phyloP scores from a whole-genome alignment of 192 early-diverging fungal genomes.

The Coemansia sp. region DNA sequence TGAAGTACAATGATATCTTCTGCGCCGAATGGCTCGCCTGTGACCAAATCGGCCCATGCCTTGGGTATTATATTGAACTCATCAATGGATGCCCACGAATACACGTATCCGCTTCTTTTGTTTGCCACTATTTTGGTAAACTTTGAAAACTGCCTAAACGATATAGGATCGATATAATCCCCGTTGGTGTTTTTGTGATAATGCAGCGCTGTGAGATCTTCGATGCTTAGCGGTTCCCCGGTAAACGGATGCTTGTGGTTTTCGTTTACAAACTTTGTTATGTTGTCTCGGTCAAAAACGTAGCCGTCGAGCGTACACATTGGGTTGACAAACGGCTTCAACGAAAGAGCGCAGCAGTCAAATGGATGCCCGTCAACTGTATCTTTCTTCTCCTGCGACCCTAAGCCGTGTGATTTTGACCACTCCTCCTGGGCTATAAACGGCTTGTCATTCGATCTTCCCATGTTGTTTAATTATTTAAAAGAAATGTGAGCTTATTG shows the following conservation, averaged over 20 bases:
- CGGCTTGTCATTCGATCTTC: constrained; percentile 70
- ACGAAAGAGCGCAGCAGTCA: constrained; percentile 86
- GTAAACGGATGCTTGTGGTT: constrained; percentile 84
- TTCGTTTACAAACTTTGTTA: constrained; percentile 78
- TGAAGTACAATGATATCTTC: constrained; percentile 89
- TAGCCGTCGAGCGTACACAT: constrained; percentile 83
- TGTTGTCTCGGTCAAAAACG: constrained; percentile 86
- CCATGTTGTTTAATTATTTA: constrained; percentile 13
- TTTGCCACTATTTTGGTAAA: constrained; percentile 86
- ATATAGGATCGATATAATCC: constrained; percentile 85
- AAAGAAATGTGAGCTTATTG: not conserved
- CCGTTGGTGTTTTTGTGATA: constrained; percentile 83
- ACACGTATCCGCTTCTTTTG: constrained; percentile 84
- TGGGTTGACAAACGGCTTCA: constrained; percentile 83
- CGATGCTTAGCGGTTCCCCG: constrained; percentile 69
- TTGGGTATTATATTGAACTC: constrained; percentile 83
- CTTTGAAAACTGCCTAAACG: constrained; percentile 83
- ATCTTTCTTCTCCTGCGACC: constrained; percentile 52
- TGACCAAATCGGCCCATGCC: constrained; percentile 84
- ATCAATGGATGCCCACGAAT: constrained; percentile 81
- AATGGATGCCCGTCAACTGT: constrained; percentile 77
- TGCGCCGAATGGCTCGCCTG: constrained; percentile 81
- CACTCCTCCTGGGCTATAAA: constrained; percentile 86
- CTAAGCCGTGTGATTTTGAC: constrained; percentile 58
- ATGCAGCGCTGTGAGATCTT: constrained; percentile 72